Percentiles rank a stretch among this genome's conserved stretches.
Conservation (phyloP, 2,329 filamentous ascomycete genomes). For the Seiridium unicorne region DNA sequence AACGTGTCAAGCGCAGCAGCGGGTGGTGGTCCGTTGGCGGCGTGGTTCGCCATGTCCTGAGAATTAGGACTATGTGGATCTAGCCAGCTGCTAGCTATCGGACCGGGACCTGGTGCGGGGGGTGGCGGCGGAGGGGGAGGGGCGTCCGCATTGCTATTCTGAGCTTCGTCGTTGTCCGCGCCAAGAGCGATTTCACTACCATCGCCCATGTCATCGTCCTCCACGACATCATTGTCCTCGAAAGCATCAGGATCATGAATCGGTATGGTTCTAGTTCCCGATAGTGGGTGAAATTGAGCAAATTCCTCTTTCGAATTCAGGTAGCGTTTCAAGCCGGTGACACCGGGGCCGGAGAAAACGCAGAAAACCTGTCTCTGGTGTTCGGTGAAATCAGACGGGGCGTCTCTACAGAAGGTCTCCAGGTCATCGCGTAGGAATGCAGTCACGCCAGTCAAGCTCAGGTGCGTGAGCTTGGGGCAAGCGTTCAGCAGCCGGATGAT, state of each 20-base stretch:
- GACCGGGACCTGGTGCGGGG: slow-evolving; percentile 8
- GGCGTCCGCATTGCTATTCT: slow-evolving; percentile 12
- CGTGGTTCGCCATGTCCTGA: background rate
- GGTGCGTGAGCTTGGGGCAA: slow-evolving; percentile 87
- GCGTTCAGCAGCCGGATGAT: slow-evolving; percentile 87
- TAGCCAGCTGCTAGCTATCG: background rate
- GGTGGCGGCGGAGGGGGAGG: slow-evolving; percentile 21
- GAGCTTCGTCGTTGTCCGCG: slow-evolving; percentile 16
- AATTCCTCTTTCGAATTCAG: slow-evolving; percentile 61
- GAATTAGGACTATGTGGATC: background rate
- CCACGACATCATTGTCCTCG: slow-evolving; percentile 27
- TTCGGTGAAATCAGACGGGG: slow-evolving; percentile 90
- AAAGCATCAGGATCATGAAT: slow-evolving; percentile 22
- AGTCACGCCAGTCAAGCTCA: slow-evolving; percentile 90
- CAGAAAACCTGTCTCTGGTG: slow-evolving; percentile 96
- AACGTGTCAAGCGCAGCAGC: slow-evolving; percentile 1
- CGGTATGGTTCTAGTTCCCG: slow-evolving; percentile 11
- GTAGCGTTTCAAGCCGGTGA: slow-evolving; percentile 73
- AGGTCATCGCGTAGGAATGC: slow-evolving; percentile 87
- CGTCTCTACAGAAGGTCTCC: slow-evolving; percentile 79
- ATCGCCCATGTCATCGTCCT: slow-evolving; percentile 33
- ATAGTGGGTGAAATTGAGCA: slow-evolving; percentile 28
- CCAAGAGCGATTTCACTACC: slow-evolving; percentile 30
- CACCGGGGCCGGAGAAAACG: slow-evolving; percentile 89
- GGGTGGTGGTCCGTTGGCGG: background rate